Base-by-base conservation (phyloP, 345 rosid genomes). In the Corchorus capsularis region DNA sequence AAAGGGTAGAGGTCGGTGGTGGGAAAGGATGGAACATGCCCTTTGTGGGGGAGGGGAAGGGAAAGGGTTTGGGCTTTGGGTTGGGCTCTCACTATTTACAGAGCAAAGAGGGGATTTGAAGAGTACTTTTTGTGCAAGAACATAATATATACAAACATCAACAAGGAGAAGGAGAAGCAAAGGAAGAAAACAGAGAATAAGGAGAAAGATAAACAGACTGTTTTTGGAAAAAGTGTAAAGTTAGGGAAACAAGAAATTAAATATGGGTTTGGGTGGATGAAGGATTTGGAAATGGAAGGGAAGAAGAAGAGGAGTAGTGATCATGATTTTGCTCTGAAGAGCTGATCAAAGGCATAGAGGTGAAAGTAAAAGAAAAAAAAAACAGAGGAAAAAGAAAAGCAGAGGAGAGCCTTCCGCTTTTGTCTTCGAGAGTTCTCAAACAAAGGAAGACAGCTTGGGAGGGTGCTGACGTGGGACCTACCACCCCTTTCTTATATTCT, bases 21-120 rank as follows among this genome's bases (percentile, higher is more conserved):
- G 67, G 75, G 20, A 35, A 50, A 13, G 72, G 72, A 52, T 64
- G 57, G 56, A 68, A 32, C 55, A 68, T 52, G 41, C 59, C 73
- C 34, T 60, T 39, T 39, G 43, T 22, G 64, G 17, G 47, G 47
- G 47, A 17, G 20, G 27, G 27, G 27, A 27, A 27, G 27, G 27
- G 27, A 27, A 27, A 27, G 27, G 52, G 27, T 65, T 59, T 59
- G 67, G 43, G 72, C 71, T 66, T 66, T 45, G 72, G 35, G 9
- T 69, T 49, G 67, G 75, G 75, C 56, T 72, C 39, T 69, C 50
- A 27, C 27, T 35, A 27, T 34, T 59, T 52, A 59, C 55, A 43
- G 75, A 57, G 22, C 34, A 41, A 17, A 32, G 41, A 46, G 43
- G n/a, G 9, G 69, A 0, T 10, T 22, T 35, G n/a, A 16, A 5